Conservation (phyloP, 116 monocot genomes). For the Trichopus zeylanicus region DNA sequence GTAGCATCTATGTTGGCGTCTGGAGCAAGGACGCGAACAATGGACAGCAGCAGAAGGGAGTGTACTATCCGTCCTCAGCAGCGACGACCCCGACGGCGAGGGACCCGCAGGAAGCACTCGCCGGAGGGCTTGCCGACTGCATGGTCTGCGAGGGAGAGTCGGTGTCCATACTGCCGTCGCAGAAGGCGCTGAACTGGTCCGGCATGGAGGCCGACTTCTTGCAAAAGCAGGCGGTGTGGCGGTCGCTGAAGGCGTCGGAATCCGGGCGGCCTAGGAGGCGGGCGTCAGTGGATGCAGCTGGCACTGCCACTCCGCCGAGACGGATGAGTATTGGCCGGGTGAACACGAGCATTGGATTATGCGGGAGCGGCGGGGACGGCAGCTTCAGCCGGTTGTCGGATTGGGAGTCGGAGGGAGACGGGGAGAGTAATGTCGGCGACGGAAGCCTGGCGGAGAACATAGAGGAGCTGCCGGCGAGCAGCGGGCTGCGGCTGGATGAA, state of each 20-base stretch:
- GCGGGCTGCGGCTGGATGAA: background rate
- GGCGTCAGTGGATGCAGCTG: constrained; percentile 6
- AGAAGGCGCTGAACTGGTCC: constrained; percentile 46
- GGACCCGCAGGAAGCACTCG: constrained; percentile 38
- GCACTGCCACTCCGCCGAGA: background rate
- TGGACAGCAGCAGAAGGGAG: constrained; percentile 35
- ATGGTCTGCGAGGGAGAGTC: constrained; percentile 21
- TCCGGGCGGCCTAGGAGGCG: background rate
- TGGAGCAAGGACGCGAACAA: constrained; percentile 33
- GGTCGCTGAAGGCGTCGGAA: constrained; percentile 3
- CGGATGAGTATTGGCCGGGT: constrained; percentile 9
- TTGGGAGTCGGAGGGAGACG: constrained; percentile 44
- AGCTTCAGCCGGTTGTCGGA: constrained; percentile 23
- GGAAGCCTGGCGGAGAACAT: background rate
- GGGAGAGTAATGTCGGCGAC: constrained; percentile 3
- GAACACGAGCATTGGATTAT: constrained; percentile 2
- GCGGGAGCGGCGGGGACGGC: constrained; percentile 9
- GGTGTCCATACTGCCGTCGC: constrained; percentile 47
- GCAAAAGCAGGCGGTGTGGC: constrained; percentile 8
- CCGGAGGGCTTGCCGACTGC: constrained; percentile 25
- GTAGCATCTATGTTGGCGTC: constrained; percentile 53
- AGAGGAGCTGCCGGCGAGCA: constrained; percentile 1
- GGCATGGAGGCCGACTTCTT: constrained; percentile 7
- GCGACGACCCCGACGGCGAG: constrained; percentile 24
- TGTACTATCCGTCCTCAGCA: constrained; percentile 38